Base-by-base conservation (phyloP, 1,284 basidiomycete species). In the Vanrija sp. region DNA sequence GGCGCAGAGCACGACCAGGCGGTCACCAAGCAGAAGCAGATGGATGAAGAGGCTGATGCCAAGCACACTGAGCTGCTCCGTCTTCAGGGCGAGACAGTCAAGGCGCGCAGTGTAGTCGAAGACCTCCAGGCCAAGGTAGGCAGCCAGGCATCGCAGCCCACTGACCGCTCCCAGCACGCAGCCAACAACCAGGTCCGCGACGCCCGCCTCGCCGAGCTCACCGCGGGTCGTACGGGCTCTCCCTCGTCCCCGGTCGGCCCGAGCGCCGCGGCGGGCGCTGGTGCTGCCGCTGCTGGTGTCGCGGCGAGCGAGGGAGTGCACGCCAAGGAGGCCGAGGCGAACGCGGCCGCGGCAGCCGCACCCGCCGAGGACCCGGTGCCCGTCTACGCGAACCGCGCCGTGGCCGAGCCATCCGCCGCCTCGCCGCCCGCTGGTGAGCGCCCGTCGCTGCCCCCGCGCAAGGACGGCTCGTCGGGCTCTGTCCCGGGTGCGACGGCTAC, bases 1-100 rank as follows among this genome's bases (percentile, higher is more conserved):
- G 14, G 38, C 6, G 34, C 52, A 67, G 70, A 74, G 46, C 68
- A 72, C 54, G 62, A 68, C 38, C 51, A 49, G 6, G 64, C 70
- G 19, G 49, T 65, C 21, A 46, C 54, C 14, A 60, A 67, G 44
- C 54, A 66, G 49, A 55, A 67, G 39, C 49, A 59, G 10, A 52
- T 66, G 6, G 57, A 56, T 16, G 57, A 65, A 28, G 62, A 69
- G 14, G 46, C 67, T 39, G 55, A 63, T 28, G 18, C 34, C 18
- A 65, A 59, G 34, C 52, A 61, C 19, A 46, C 51, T 26, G 63
- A 66, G 21, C 66, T 70, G 52, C 46, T 57, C 25, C 61, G 65
- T 23, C 52, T 65, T 16, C 43, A 43, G 10, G 61, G 60, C 16
- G 62, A 64, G n/a, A 57, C 67, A 4, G 52, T 62, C 46, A 43